Base-by-base conservation (phyloP, 1,284 basidiomycete genomes). In the Macrocystidia cucumis region DNA sequence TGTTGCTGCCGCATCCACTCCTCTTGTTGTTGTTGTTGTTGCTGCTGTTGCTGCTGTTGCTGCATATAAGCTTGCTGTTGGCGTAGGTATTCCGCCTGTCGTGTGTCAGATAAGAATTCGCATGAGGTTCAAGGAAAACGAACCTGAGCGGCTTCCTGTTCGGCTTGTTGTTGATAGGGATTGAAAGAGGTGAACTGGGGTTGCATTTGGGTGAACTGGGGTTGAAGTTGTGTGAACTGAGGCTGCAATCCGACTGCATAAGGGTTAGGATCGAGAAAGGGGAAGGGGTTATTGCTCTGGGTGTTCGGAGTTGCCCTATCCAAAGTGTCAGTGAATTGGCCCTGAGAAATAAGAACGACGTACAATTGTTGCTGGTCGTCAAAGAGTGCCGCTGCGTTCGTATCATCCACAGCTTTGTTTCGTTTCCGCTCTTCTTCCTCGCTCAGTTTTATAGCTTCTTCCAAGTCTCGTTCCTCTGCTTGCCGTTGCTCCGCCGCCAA, bases 81-180 rank as follows among this genome's bases (percentile, higher is more conserved):
- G 33, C 77, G 76, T 51, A 81, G 46, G 50, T 78, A 86, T 48
- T 86, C 82, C 8, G 75, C 78, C 74, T 77, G 27, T 29, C 5
- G 34, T 20, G 29, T 34, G 35, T 34, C 31, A 40, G 24, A 27
- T 19, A 34, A 40, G 21, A 23, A 32, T 29, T n/a, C n/a, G 23
- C n/a, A 35, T n/a, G 12, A 37, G 23, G 42, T 28, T 30, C 18
- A 26, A 16, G 21, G 18, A 29, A 12, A 44, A 26, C 50, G 13
- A 38, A 71, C 71, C 62, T 84, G 79, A 50, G 77, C 70, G 12
- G 80, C 80, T 54, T 88, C 81, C 47, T 96, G 82, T 52, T 98
- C 89, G 33, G 91, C 81, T 48, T 95, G 85, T 60, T 96, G 91
- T 44, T 96, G 86, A 53, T 97, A 98, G 0, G 95, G 95, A 45